Percentiles rank a stretch among this genome's conserved stretches.
These are phyloP conservation scores for Fraxinus sp. DNA, from an alignment of 305 asterid genomes.

Conservation along the genomic window DNA sequence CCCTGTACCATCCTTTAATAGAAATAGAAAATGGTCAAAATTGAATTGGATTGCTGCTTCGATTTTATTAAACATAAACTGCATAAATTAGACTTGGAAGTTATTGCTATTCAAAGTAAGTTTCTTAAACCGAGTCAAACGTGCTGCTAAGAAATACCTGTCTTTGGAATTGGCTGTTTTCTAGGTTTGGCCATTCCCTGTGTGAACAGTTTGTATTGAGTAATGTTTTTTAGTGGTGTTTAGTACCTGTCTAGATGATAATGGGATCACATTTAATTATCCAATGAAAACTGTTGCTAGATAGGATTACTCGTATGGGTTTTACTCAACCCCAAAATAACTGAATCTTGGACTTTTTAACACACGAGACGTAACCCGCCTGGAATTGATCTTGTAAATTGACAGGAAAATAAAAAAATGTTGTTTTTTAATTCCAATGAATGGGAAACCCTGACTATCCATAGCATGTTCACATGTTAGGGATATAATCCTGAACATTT, in stretches of 20 bases:
- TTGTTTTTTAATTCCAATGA: not conserved
- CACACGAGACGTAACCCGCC: not conserved
- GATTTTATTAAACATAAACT: not conserved
- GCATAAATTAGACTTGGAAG: not conserved
- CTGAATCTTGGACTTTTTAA: not conserved
- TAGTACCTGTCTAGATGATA: not conserved
- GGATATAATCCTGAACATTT: not conserved
- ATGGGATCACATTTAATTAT: not conserved
- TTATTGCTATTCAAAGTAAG: not conserved
- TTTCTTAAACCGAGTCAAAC: not conserved
- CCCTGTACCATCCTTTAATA: not conserved
- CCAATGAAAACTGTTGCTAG: not conserved
- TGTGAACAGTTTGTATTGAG: not conserved
- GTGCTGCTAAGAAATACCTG: not conserved
- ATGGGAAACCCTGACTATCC: not conserved
- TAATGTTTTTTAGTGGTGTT: not conserved
- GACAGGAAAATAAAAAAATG: not conserved
- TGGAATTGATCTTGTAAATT: not conserved
- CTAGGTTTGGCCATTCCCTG: not conserved
- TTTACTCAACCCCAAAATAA: not conserved
- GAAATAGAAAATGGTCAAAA: not conserved
- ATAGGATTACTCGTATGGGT: not conserved
- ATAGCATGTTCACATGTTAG: not conserved
- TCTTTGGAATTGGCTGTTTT: not conserved
- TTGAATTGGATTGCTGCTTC: not conserved